Evolutionary conservation across 2,329 filamentous ascomycete species (phyloP), one percentile per base, ranked within the genome.

Genomic region (Chaetomium globosum): DNA sequence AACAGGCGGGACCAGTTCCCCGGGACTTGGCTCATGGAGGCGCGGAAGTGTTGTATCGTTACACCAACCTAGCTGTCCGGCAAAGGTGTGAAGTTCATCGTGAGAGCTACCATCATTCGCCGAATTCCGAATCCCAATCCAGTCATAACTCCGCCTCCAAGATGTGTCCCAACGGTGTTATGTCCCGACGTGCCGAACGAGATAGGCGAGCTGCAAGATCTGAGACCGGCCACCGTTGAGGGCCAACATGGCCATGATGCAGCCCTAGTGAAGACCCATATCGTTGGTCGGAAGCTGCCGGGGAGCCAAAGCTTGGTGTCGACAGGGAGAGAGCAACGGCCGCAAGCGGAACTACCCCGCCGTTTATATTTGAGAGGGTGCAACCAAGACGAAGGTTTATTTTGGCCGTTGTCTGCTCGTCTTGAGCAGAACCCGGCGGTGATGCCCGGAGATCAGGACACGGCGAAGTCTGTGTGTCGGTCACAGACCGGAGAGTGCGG

Each of bases 191-290:
- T 13, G 43, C 36, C 51, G 19, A 19, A 10, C 13, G 19, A 54
- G 49, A 61, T 55, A 48, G 13, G 19, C 51, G 33, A 61, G 39
- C 36, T 55, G 59, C 39, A 31, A 61, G 51, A 49, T 55, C 36
- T 61, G 26, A 55, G 9, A 39, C 12, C 28, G 51, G 59, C 10
- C 36, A 12, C 19, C 12, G 19, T 55, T 8, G 26, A 49, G 26
- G 59, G 51, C 59, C 51, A 55, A 48, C 51, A 55, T 31, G 21
- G 36, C 5, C 31, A n/a, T 23, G 23, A 10, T 53, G 33, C 23
- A 56, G 16, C 51, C 51, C 5, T 19, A 4, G 28, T 30, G 16
- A 31, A 31, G 23, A 26, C 23, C 51, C 26, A 7, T 16, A 2
- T 10, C 7, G 23, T 19, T 8, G 51, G 16, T 4, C 51, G 19